Percentiles rank a stretch among this genome's conserved stretches.
Conservation (phyloP, 2,329 filamentous ascomycete species). For the Alternaria rosae region DNA sequence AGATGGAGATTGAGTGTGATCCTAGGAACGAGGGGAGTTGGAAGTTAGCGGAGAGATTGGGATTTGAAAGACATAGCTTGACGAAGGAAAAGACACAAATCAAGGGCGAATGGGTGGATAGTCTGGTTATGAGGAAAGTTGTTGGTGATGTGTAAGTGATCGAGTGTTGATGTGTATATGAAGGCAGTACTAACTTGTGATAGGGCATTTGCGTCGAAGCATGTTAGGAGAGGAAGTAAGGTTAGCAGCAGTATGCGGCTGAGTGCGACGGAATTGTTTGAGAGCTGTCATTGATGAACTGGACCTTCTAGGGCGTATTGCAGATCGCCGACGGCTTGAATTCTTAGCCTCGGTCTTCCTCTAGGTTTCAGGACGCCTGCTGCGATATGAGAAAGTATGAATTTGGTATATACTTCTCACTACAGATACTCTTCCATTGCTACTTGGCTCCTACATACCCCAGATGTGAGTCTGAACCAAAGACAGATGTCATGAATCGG, state of each 20-base stretch:
- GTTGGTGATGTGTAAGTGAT: slow-evolving; percentile 20
- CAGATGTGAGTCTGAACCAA: background rate
- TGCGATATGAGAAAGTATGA: background rate
- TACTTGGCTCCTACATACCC: background rate
- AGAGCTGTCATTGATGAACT: slow-evolving; percentile 5
- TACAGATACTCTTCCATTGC: background rate
- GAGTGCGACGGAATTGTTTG: slow-evolving; percentile 6
- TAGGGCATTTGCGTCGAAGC: slow-evolving; percentile 1
- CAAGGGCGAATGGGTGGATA: slow-evolving; percentile 46
- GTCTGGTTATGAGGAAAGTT: slow-evolving; percentile 35
- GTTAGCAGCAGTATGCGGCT: slow-evolving; percentile 10
- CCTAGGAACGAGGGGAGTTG: slow-evolving; percentile 41
- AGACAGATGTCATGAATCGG: background rate
- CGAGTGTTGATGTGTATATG: background rate
- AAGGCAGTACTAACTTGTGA: background rate
- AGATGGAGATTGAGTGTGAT: slow-evolving; percentile 48
- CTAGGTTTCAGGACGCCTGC: too few species aligned
- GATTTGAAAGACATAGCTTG: slow-evolving; percentile 35
- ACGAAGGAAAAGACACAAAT: slow-evolving; percentile 37
- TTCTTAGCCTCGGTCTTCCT: background rate
- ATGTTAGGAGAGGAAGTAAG: slow-evolving; percentile 9
- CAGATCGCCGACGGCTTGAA: background rate
- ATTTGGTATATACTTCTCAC: accelerated
- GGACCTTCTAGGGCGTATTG: background rate
- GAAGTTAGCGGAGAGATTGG: slow-evolving; percentile 42